Evolutionary conservation across 805 yeast species (phyloP), one percentile per base, ranked within the genome.

Genomic region (Isabelozyma heimii): DNA sequence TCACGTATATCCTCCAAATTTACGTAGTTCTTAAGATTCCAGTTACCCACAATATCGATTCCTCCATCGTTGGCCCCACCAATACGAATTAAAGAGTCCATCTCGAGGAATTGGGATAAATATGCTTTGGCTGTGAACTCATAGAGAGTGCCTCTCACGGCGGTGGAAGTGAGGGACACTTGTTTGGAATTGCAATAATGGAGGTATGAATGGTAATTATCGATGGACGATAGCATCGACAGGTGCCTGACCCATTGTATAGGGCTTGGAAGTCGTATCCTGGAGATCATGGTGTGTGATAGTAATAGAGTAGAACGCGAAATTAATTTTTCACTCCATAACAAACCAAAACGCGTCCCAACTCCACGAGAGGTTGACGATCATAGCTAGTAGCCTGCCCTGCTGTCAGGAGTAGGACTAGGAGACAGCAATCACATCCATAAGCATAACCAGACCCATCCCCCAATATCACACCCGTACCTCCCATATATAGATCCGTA

Each of bases 31-130:
- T 37, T 37, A 43, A 75, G 60, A 47, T 77, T 63, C 85, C 86
- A 81, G 40, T 66, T 66, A 0, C 85, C 85, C 16, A 77, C 58
- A 4, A 83, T 58, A 56, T 83, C 87, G 4, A 82, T 66, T 0
- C 87, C 87, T 46, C 76, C 70, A 54, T 83, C 87, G 44, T 75
- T 73, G 1, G 81, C 68, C 1, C 86, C 84, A 1, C 87, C 87
- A 38, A 70, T 73, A 40, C 79, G 75, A 1, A 67, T 51, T 42
- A 81, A 48, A 33, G 69, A 58, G 13, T 57, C 54, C 41, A 79
- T 67, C 15, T 69, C 60, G 24, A 81, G 66, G n/a, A 61, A 54
- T 1, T 62, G 44, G 48, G 69, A 66, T 4, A 83, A 61, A 35
- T 71, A 65, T 5, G 66, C 65, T 52, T 74, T 67, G 26, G 76